These are phyloP conservation scores for Pseudogymnoascus sp. DNA, from an alignment of 2,329 filamentous ascomycete genomes.

Conservation along the genomic window DNA sequence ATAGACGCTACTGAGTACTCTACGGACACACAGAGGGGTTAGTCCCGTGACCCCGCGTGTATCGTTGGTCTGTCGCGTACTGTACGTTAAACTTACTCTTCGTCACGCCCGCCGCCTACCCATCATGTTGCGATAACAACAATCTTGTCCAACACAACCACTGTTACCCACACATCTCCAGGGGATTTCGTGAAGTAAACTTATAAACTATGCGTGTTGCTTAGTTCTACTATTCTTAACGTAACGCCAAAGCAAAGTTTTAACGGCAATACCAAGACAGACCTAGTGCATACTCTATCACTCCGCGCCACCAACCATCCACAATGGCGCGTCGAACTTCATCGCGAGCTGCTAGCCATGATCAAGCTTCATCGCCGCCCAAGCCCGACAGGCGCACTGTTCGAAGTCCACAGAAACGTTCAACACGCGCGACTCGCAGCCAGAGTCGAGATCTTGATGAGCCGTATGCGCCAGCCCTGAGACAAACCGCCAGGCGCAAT, in stretches of 20 bases:
- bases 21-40: too few species aligned
- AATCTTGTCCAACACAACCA: neutral
- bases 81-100: neutral
- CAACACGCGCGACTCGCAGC: slow-evolving; percentile 31
- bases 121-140: slow-evolving; percentile 2
- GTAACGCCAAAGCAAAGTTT: neutral
- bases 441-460: slow-evolving; percentile 31
- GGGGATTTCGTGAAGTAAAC: neutral
- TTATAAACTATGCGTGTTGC: neutral
- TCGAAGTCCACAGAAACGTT: slow-evolving; percentile 18
- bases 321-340: slow-evolving; percentile 15
- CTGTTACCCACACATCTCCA: neutral
- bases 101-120: neutral
- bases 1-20: too few species aligned
- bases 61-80: too few species aligned
- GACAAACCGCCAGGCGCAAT: slow-evolving; percentile 5
- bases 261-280: neutral
- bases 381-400: slow-evolving; percentile 15
- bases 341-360: slow-evolving; percentile 19
- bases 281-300: neutral
- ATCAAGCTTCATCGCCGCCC: slow-evolving; percentile 24
- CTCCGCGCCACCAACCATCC: neutral
- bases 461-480: slow-evolving; percentile 11
- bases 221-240: neutral
- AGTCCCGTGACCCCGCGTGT: neutral